phyloP scores from a whole-genome alignment of 441 rosid genomes.

The Adansonia gregorii region DNA sequence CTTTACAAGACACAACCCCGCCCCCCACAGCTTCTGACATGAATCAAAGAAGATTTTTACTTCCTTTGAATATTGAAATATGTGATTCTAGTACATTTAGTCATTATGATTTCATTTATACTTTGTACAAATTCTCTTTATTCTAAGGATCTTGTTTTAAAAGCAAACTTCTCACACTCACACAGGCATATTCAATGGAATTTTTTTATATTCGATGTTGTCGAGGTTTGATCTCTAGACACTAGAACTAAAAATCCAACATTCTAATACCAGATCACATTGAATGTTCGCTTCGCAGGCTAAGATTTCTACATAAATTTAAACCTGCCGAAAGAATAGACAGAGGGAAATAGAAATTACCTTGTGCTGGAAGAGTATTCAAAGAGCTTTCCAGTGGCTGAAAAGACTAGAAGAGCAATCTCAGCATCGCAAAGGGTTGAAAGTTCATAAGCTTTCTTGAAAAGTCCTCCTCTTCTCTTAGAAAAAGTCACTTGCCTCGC shows the following conservation, averaged over 20 bases:
- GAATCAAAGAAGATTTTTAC: not conserved
- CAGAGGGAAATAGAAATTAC: conserved; percentile 9
- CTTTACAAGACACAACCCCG: no score
- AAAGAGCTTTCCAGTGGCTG: conserved; percentile 53
- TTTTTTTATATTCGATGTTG: not conserved
- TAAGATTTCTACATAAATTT: not conserved
- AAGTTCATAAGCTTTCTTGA: conserved; percentile 56
- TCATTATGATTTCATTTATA: not conserved
- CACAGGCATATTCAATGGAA: not conserved
- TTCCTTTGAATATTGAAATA: not conserved
- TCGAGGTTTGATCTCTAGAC: no score
- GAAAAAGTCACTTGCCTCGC: conserved; percentile 61
- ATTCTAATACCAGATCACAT: no score
- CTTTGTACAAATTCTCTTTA: not conserved
- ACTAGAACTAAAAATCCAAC: no score
- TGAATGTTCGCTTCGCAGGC: no score
- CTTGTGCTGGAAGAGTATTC: conserved; percentile 50
- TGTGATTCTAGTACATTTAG: not conserved
- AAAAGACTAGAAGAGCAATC: conserved; percentile 51
- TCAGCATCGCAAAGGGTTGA: conserved; percentile 60
- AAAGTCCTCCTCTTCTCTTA: conserved; percentile 58
- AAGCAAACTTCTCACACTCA: not conserved
- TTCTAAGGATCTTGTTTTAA: not conserved
- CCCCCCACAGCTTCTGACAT: not conserved
- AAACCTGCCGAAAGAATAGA: not conserved